Base-by-base conservation (phyloP, 2,329 filamentous ascomycete species). In the Trichophyton benhamiae region DNA sequence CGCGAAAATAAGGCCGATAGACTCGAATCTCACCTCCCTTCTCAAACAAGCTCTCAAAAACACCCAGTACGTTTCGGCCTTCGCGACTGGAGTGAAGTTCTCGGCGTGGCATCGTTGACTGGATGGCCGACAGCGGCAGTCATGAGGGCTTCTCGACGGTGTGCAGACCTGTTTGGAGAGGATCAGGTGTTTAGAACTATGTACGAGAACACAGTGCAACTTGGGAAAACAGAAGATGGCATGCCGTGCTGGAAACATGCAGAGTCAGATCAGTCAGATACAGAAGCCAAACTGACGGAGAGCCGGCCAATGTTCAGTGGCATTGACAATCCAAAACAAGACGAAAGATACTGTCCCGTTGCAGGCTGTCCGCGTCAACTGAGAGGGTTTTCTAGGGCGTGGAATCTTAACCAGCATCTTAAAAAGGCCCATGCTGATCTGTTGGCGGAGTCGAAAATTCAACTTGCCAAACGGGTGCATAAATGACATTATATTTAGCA, bases 81-180 rank as follows among this genome's bases (percentile, higher is more conserved):
- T 11, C 82, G 88, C 22, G 88, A 95, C 74, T 97, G 92, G 92
- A 87, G 85, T 66, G 89, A 95, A 66, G 82, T 96, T 1, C 75
- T 96, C 30, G 88, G 88, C 0, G 80, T 90, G 0, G 92, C 92
- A 2, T 82, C 88, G 0, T 75, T 95, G 58, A 82, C 82, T 1
- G 89, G 88, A 0, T 91, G 91, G 73, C 77, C 87, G 1, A 72
- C 78, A 0, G 72, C 76, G 0, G 87, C 85, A 0, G 74, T 96
- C 11, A 81, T 84, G 59, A 82, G 88, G 33, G 82, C 90, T 0
- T 82, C 87, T 1, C 79, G 85, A 68, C 82, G 92, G 57, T 97
- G 91, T 68, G 83, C 87, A 1, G 77, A 82, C 53, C 76, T 96
- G 0, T 96, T 96, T 67, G 82, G 80, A 0, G 83, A 94, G 72